phyloP scores from a whole-genome alignment of 352 stramenopile genomes.

The Pythium rishiriense region DNA sequence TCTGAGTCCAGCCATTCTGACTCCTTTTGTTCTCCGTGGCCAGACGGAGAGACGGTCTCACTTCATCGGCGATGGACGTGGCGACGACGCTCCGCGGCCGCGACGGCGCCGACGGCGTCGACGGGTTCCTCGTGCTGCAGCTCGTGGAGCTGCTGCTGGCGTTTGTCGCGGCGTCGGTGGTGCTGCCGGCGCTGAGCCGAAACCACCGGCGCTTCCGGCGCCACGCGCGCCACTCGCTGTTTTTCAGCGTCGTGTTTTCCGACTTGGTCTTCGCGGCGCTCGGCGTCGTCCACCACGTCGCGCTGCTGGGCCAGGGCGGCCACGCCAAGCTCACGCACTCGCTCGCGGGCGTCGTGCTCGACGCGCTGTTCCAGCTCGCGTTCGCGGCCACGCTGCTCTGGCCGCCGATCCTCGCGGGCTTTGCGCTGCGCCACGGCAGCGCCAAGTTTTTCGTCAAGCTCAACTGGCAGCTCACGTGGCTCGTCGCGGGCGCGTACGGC shows the following conservation, averaged over 20 bases:
- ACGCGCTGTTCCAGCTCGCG: conserved; percentile 36
- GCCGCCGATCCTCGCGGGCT: conserved; percentile 47
- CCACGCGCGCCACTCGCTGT: conserved; percentile 31
- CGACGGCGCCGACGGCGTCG: conserved; percentile 14
- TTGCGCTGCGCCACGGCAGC: conserved; percentile 34
- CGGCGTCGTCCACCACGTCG: conserved; percentile 53
- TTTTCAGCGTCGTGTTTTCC: conserved; percentile 53
- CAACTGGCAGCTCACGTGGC: conserved; percentile 51
- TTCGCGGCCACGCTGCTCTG: conserved; percentile 54
- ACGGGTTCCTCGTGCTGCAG: conserved; percentile 23
- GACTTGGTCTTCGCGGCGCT: conserved; percentile 55
- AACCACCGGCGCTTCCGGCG: conserved; percentile 21
- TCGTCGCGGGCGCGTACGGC: conserved; percentile 41
- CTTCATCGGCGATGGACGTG: conserved; percentile 3
- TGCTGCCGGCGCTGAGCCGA: conserved; percentile 36
- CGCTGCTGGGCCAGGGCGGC: conserved; percentile 53
- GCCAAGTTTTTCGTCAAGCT: conserved; percentile 43
- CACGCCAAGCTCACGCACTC: conserved; percentile 36
- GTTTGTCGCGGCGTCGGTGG: conserved; percentile 25
- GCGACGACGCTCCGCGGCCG: not conserved
- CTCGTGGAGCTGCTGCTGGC: conserved; percentile 30
- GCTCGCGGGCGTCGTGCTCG: conserved; percentile 37
- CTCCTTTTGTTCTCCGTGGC: not conserved
- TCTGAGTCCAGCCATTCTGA: conserved; percentile 15
- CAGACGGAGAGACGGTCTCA: not conserved